Evolutionary conservation across 306 rosid species (phyloP), one percentile per base, ranked within the genome.

Genomic region (Citrullus colocynthis): DNA sequence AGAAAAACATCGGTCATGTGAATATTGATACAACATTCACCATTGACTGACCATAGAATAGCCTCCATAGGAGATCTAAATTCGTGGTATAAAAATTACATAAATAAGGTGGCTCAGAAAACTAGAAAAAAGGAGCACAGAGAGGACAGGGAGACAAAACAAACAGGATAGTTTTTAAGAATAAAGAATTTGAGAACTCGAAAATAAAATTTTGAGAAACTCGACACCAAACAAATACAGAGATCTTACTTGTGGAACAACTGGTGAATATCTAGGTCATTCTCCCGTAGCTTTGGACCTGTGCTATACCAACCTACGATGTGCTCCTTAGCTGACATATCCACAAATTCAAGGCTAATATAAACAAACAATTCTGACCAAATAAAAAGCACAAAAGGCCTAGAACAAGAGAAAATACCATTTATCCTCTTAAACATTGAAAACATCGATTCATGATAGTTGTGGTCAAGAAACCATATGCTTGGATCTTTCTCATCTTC

Each of bases 351-450:
- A 83, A 63, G 54, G 41, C 36, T 36, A 52, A 6, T 73, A 30
- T 48, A 2, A 57, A 37, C 44, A 74, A 51, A 45, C 34, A 74
- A 74, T 17, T 52, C 32, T 54, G 15, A 74, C 34, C 45, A 74
- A 11, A 44, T 18, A 52, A 20, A 75, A 59, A 32, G 17, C 39
- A 24, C 4, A 61, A 36, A 30, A 58, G 48, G 34, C 3, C 17
- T 78, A 56, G 24, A 58, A 20, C 10, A 32, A 82, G 62, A 36
- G 58, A 48, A 63, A 15, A 12, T 34, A 93, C 98, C 98, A 76
- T 93, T 93, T 67, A 93, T 93, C 80, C 98, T 91, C 89, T 93
- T 93, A 83, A 93, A 93, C 98, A 93, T 93, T 13, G 98, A 93
- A 81, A 87, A 91, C 97, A 93, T 91, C 0, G 96, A 80, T 59